Percentiles rank a stretch among this genome's conserved stretches.
phyloP scores from a whole-genome alignment of 495 filamentous ascomycete species.

The Aspergillus hancockii region DNA sequence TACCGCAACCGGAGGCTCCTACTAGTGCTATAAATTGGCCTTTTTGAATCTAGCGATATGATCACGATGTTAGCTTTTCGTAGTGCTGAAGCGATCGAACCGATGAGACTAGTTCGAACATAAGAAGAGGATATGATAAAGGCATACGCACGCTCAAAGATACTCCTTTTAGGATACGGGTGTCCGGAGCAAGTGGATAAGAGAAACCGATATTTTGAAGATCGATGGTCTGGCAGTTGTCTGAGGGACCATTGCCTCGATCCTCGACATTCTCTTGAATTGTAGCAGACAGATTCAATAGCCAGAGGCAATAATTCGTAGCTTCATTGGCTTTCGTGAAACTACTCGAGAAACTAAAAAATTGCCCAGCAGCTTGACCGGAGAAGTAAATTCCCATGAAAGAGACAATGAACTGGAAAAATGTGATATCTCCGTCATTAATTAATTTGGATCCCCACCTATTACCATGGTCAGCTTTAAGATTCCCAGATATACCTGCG shows the following conservation, averaged over 20 bases:
- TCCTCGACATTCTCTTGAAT: constrained; percentile 42
- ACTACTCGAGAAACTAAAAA: constrained; percentile 39
- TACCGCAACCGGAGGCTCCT: constrained; percentile 6
- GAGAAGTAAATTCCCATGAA: constrained; percentile 58
- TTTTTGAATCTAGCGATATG: constrained; percentile 16
- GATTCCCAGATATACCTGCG: neutral
- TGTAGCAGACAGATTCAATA: constrained; percentile 34
- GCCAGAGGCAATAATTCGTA: constrained; percentile 50
- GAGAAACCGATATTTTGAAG: constrained; percentile 55
- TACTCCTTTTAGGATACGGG: constrained; percentile 16
- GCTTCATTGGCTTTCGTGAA: constrained; percentile 47
- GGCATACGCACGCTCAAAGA: constrained; percentile 12
- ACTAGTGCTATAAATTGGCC: constrained; percentile 34
- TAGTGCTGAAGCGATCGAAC: neutral
- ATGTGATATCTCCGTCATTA: constrained; percentile 3
- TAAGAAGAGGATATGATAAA: neutral
- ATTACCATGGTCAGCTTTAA: neutral
- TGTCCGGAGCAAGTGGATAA: constrained; percentile 43
- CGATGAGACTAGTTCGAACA: neutral
- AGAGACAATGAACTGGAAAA: constrained; percentile 49
- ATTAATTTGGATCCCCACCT: constrained; percentile 14
- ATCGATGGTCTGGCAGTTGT: constrained; percentile 32
- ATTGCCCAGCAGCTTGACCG: constrained; percentile 46
- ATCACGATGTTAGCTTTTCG: constrained; percentile 7
- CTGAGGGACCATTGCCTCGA: constrained; percentile 23